These are phyloP conservation scores for Ustilago sp. DNA, from an alignment of 1,284 basidiomycete species.

Conservation along the genomic window DNA sequence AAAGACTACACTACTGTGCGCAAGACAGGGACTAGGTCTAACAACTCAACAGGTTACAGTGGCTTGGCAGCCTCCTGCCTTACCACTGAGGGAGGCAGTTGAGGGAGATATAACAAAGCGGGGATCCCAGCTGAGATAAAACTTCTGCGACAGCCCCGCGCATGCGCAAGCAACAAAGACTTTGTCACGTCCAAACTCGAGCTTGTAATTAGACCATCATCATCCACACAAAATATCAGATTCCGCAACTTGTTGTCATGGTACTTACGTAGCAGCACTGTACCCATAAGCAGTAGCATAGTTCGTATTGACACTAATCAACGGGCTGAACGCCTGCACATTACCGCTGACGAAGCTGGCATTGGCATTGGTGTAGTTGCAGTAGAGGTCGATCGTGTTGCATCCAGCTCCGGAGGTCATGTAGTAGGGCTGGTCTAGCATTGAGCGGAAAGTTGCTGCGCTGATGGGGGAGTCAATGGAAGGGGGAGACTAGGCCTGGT, in stretches of 20 bases:
- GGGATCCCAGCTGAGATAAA: too few species aligned
- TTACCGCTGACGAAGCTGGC: slow-evolving; percentile 22
- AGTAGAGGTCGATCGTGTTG: slow-evolving; percentile 21
- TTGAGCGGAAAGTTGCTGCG: slow-evolving; percentile 11
- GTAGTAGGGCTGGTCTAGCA: slow-evolving; percentile 29
- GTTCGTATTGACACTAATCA: slow-evolving; percentile 2
- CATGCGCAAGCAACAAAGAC: too few species aligned
- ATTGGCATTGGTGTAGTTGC: slow-evolving; percentile 31
- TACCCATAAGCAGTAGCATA: slow-evolving; percentile 8
- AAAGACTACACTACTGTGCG: too few species aligned
- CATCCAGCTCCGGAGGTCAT: slow-evolving; percentile 21
- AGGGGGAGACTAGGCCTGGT: slow-evolving; percentile 17
- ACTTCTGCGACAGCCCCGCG: too few species aligned
- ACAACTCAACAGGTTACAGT: too few species aligned
- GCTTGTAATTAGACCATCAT: too few species aligned
- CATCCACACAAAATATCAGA: too few species aligned
- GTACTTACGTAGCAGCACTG: slow-evolving; percentile 36
- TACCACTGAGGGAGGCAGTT: too few species aligned
- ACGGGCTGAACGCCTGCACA: slow-evolving; percentile 18
- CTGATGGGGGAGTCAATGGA: slow-evolving; percentile 14
- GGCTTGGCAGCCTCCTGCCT: too few species aligned
- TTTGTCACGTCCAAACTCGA: too few species aligned
- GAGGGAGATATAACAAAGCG: too few species aligned
- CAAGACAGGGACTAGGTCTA: too few species aligned
- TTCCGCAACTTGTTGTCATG: neutral